These are phyloP conservation scores for Plantago major DNA, from an alignment of 257 asterid genomes.

Conservation along the genomic window DNA sequence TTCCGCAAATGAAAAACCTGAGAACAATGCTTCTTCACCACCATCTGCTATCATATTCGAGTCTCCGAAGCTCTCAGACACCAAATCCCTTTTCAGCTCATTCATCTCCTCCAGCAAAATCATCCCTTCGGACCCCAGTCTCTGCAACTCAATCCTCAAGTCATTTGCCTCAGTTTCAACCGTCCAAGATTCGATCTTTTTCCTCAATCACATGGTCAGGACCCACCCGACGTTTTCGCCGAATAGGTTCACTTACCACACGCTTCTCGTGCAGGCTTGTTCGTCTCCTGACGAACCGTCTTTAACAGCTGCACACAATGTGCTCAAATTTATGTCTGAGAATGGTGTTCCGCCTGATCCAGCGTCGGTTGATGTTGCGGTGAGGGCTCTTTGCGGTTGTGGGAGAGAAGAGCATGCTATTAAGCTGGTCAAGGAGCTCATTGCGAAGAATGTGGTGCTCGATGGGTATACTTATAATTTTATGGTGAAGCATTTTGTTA, in stretches of 20 bases:
- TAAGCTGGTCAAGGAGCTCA: conserved; percentile 66
- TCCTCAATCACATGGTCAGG: conserved; percentile 77
- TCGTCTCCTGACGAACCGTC: conserved; percentile 40
- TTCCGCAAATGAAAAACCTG: conserved; percentile 30
- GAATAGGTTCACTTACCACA: conserved; percentile 58
- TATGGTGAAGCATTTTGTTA: conserved; percentile 67
- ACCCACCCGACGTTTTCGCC: conserved; percentile 73
- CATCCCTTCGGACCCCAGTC: conserved; percentile 49
- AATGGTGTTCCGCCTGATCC: conserved; percentile 65
- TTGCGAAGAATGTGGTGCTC: conserved; percentile 47
- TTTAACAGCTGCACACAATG: conserved; percentile 47
- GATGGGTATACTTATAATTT: conserved; percentile 72
- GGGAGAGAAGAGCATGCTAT: conserved; percentile 77
- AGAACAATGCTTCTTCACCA: conserved; percentile 17
- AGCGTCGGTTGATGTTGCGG: conserved; percentile 62
- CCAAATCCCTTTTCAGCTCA: conserved; percentile 69
- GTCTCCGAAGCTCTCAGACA: conserved; percentile 63
- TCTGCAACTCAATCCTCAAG: conserved; percentile 57
- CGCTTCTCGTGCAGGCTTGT: conserved; percentile 64
- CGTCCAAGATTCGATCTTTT: conserved; percentile 69
- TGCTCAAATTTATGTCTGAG: conserved; percentile 65
- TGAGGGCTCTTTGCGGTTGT: conserved; percentile 64
- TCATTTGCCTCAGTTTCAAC: conserved; percentile 61
- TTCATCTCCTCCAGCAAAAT: conserved; percentile 43
- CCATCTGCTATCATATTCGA: conserved; percentile 34